Evolutionary conservation across 768 basidiomycete genomes (phyloP).

Genomic region (Termitomyces sp.): DNA sequence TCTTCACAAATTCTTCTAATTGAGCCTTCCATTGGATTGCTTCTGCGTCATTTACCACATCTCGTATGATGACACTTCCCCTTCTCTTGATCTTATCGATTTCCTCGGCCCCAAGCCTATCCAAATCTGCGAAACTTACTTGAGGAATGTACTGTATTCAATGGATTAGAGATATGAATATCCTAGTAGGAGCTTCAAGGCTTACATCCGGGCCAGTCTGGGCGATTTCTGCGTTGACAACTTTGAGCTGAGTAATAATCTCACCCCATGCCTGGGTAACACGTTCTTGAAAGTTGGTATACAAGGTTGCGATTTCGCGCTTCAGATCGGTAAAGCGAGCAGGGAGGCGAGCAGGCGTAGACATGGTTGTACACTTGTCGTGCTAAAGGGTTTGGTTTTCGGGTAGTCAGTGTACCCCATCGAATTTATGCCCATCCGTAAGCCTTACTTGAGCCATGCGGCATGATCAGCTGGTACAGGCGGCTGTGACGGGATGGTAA

Average conservation of each 20-base stretch:
- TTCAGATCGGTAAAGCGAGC: constrained; percentile 57
- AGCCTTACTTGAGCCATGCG: neutral
- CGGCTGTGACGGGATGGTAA: no score
- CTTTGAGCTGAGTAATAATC: constrained; percentile 48
- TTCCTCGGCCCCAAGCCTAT: constrained; percentile 40
- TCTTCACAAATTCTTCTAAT: constrained; percentile 52
- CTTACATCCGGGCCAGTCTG: constrained; percentile 48
- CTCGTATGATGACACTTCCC: constrained; percentile 59
- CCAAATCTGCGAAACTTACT: constrained; percentile 53
- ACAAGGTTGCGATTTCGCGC: constrained; percentile 46
- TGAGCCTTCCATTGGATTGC: constrained; percentile 56
- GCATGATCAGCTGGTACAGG: neutral
- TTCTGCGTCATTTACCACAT: constrained; percentile 54
- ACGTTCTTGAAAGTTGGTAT: constrained; percentile 47
- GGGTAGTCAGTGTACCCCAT: neutral
- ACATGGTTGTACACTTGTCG: constrained; percentile 1
- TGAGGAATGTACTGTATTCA: constrained; percentile 53
- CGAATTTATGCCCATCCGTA: neutral
- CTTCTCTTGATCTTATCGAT: constrained; percentile 47
- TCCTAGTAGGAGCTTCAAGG: neutral
- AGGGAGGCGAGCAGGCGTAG: constrained; percentile 24
- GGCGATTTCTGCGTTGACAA: constrained; percentile 40
- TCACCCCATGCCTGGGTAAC: constrained; percentile 57
- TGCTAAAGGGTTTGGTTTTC: neutral
- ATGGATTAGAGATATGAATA: neutral